These are phyloP conservation scores for Elsinoe arachidis DNA, from an alignment of 2,329 filamentous ascomycete genomes.

Conservation along the genomic window DNA sequence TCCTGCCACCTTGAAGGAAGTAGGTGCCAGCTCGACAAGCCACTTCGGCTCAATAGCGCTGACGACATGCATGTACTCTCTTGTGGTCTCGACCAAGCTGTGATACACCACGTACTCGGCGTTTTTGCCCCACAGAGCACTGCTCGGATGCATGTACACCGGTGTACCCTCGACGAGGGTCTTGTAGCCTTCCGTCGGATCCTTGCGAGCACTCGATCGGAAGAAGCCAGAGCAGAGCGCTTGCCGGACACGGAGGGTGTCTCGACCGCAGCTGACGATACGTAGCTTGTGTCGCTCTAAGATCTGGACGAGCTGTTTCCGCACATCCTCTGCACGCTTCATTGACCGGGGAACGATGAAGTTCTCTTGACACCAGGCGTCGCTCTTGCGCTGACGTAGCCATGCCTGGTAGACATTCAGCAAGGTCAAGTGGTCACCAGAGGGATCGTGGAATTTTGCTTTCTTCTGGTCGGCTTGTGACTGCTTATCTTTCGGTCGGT, in stretches of 20 bases:
- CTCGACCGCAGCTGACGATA: constrained; percentile 74
- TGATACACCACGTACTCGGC: constrained; percentile 96
- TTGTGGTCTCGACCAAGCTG: constrained; percentile 80
- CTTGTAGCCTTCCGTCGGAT: constrained; percentile 94
- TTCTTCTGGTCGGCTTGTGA: constrained; percentile 95
- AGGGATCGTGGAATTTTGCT: constrained; percentile 90
- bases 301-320: constrained; percentile 84
- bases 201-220: constrained; percentile 87
- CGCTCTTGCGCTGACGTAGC: constrained; percentile 75
- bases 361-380: constrained; percentile 94
- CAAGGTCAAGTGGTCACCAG: constrained; percentile 87
- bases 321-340: constrained; percentile 80
- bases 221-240: constrained; percentile 92
- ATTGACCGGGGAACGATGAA: constrained; percentile 91
- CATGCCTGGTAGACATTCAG: constrained; percentile 97
- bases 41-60: constrained; percentile 89
- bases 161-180: constrained; percentile 92
- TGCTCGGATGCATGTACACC: constrained; percentile 88
- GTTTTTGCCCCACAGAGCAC: constrained; percentile 87
- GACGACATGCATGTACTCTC: constrained; percentile 97
- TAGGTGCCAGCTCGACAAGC: constrained; percentile 93
- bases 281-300: constrained; percentile 84
- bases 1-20: constrained; percentile 94
- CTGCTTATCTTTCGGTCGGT: constrained; percentile 95
- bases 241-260: constrained; percentile 79